Base-by-base conservation (phyloP, 2,329 filamentous ascomycete genomes). In the Colletotrichum caudatum region DNA sequence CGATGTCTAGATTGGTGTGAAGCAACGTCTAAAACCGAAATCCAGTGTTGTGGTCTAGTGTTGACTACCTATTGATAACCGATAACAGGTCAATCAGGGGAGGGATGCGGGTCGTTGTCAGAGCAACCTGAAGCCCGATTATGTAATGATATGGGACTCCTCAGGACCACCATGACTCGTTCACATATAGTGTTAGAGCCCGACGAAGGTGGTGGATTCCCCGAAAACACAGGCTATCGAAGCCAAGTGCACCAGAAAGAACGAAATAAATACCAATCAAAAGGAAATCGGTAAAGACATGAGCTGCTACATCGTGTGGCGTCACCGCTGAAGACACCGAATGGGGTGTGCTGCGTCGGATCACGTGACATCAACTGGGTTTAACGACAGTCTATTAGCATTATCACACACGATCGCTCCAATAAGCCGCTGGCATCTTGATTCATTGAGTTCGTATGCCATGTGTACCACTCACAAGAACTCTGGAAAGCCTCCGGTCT, bases 91-190 rank as follows among this genome's bases (percentile, higher is more conserved):
- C 41, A 46, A 1, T 46, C 54, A 54, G 59, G 29, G 37, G 58
- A 44, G 23, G 57, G 9, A 1, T 61, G 61, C 41, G 61, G 67
- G 18, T n/a, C 39, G 75, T 76, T 76, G 74, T 65, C 41, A 35
- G 48, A 71, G 71, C 66, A 75, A 76, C 74, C 1, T 2, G 6
- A 3, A 51, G 75, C 70, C 72, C 73, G 78, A 66, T 69, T 77
- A 9, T 73, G 74, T 16, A 79, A 66, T 0, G 75, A 74, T 51
- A 72, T 75, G 18, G 26, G 70, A 76, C 33, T 8, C 11, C 23
- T 39, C 3, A 3, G 20, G 26, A 51, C 23, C 6, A 26, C 23
- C n/a, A 14, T 26, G 3, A 51, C 14, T 23, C 5, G 3, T 29
- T 51, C 14, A 51, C 11, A n/a, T 18, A 1, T 33, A 26, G 14